phyloP scores from a whole-genome alignment of 1,284 basidiomycete genomes.

The Heterobasidion occidentale region DNA sequence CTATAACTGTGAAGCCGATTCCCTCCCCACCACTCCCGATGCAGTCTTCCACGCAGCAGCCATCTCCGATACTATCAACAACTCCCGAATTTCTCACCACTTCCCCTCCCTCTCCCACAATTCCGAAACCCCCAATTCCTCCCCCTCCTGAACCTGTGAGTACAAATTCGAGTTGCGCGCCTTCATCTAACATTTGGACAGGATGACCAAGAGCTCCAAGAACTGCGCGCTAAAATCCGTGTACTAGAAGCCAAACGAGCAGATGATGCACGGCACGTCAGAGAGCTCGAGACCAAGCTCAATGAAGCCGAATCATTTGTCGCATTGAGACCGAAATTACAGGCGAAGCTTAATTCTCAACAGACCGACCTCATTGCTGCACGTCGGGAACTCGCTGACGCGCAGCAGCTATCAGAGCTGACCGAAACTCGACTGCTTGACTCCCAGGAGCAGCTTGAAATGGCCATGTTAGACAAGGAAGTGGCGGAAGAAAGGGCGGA shows the following conservation, averaged over 20 bases:
- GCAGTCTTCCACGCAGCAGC: neutral
- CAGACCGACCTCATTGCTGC: constrained; percentile 71
- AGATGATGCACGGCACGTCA: constrained; percentile 80
- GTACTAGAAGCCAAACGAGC: constrained; percentile 82
- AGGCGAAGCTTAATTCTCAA: constrained; percentile 77
- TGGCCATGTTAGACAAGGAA: constrained; percentile 94
- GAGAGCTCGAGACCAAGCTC: constrained; percentile 79
- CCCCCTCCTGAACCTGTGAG: constrained; percentile 7
- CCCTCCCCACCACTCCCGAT: neutral
- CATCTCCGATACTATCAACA: neutral
- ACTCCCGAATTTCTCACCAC: neutral
- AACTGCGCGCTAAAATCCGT: constrained; percentile 77
- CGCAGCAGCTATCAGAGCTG: constrained; percentile 57
- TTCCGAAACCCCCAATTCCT: constrained; percentile 3
- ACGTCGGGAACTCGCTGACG: constrained; percentile 60
- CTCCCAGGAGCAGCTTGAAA: constrained; percentile 85
- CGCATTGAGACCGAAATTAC: constrained; percentile 81
- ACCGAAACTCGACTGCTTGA: constrained; percentile 59
- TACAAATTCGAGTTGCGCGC: neutral
- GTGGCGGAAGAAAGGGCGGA: constrained; percentile 94
- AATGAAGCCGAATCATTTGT: constrained; percentile 82
- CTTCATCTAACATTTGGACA: constrained; percentile 10
- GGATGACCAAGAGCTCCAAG: constrained; percentile 65
- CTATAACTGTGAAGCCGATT: constrained; percentile 7
- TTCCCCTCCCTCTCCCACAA: neutral